Evolutionary conservation across 495 filamentous ascomycete genomes (phyloP).

Genomic region (Cercophora scortea): DNA sequence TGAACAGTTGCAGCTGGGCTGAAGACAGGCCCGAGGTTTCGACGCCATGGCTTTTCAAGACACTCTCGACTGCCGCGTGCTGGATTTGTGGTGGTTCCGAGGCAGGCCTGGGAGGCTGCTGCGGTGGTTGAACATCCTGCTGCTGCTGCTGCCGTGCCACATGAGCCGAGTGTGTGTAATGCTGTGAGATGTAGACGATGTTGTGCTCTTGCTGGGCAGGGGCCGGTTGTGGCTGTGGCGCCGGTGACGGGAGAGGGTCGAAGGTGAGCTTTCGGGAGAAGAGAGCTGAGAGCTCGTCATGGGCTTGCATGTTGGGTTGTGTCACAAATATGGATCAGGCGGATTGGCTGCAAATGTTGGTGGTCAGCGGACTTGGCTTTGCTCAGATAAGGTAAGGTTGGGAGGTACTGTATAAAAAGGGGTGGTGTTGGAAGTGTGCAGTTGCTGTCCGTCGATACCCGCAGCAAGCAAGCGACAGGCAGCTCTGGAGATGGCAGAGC

Average conservation of each 20-base stretch:
- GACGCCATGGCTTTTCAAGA: slow-evolving; percentile 39
- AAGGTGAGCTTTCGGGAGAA: slow-evolving; percentile 59
- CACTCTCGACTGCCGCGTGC: slow-evolving; percentile 32
- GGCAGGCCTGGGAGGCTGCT: slow-evolving; percentile 28
- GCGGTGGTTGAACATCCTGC: neutral
- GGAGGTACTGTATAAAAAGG: neutral
- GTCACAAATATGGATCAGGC: slow-evolving; percentile 24
- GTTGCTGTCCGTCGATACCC: no score
- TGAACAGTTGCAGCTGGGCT: slow-evolving; percentile 55
- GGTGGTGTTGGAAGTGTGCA: no score
- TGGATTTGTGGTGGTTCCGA: slow-evolving; percentile 42
- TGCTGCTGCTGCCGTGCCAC: slow-evolving; percentile 16
- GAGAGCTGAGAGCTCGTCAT: slow-evolving; percentile 61
- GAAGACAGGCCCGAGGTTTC: slow-evolving; percentile 45
- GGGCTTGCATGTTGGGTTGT: slow-evolving; percentile 39
- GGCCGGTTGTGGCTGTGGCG: neutral
- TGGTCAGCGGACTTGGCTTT: slow-evolving; percentile 4
- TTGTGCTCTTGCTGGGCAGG: slow-evolving; percentile 18
- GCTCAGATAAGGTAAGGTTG: neutral
- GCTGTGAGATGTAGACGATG: slow-evolving; percentile 61
- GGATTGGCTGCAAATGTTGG: slow-evolving; percentile 1
- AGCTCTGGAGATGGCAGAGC: no score
- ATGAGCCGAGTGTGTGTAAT: slow-evolving; percentile 69
- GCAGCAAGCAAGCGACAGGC: no score
- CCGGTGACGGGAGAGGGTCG: slow-evolving; percentile 23